Evolutionary conservation across 1,139 yeast genomes (phyloP), one percentile per base, ranked within the genome.

Genomic region (Suhomyces anneliseae): DNA sequence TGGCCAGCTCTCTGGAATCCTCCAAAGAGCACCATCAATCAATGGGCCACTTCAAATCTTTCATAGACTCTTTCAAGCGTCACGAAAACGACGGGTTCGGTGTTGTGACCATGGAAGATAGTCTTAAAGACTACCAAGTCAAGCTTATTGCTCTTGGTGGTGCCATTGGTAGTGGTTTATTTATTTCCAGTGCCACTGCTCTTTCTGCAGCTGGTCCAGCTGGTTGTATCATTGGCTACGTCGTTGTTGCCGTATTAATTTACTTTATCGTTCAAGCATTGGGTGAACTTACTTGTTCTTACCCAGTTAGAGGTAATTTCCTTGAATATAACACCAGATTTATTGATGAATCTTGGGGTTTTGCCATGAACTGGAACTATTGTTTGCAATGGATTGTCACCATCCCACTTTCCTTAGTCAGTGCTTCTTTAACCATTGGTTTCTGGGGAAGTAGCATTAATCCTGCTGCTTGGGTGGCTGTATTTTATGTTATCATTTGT

Each of bases 151-250:
- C 76, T 27, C 58, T 73, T 42, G 73, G 77, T 34, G 75, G 76
- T 27, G 67, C 72, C 40, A 69, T 73, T 40, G 78, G 78, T 40
- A 64, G 73, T 27, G 78, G 78, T 42, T 59, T 73, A 36, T 72
- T 71, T 47, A 69, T 73, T 38, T 70, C 73, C 36, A 58, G 52
- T 48, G 56, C 54, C 19, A 42, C 43, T 27, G 61, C 64, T 12
- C 54, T 61, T 27, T 50, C 58, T 26, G 45, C 48, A 6, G 56
- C 54, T 2, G 64, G 63, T 4, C 64, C 65, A 1, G 64, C 58
- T 14, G 61, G 61, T 7, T 53, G 62, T 40, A 49, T 61, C 39
- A 57, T 60, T 36, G 64, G 62, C 3, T 61, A 61, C 54, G 48
- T 56, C 31, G 46, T 60, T 11, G 58, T 60, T 27, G 57, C 62